These are phyloP conservation scores for Rhizopus sp. DNA, from an alignment of 371 early-diverging fungal species.

Conservation along the genomic window DNA sequence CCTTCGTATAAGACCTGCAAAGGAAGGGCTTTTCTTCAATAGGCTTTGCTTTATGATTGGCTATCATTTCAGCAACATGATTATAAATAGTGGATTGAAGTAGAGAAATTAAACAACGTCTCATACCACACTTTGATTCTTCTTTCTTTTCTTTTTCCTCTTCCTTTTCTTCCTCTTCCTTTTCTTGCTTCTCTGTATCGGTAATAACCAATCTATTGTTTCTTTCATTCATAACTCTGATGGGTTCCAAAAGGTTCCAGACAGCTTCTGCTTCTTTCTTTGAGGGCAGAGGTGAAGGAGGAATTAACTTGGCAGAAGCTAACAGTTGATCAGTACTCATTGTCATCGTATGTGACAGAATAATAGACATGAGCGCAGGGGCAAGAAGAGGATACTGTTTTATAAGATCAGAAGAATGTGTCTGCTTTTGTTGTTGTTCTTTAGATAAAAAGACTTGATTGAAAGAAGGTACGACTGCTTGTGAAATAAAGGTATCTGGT, in stretches of 20 bases:
- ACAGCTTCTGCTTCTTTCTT: slow-evolving; percentile 24
- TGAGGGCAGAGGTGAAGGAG: slow-evolving; percentile 8
- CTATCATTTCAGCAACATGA: not conserved
- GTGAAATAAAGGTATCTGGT: slow-evolving; percentile 36
- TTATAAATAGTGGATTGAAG: not conserved
- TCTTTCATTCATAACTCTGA: slow-evolving; percentile 16
- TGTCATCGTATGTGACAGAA: slow-evolving; percentile 45
- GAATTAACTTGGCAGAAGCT: slow-evolving; percentile 24
- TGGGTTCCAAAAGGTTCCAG: slow-evolving; percentile 23
- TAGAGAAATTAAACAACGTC: not conserved
- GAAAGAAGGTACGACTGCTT: slow-evolving; percentile 47
- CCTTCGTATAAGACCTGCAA: slow-evolving; percentile 13
- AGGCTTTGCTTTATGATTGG: not conserved
- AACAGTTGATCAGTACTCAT: slow-evolving; percentile 42
- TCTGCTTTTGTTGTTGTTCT: slow-evolving; percentile 2
- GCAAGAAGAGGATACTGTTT: slow-evolving; percentile 42
- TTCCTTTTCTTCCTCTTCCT: not conserved
- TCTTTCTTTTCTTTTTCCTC: not conserved
- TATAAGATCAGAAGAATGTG: slow-evolving; percentile 17
- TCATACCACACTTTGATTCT: not conserved
- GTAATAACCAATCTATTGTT: slow-evolving; percentile 4
- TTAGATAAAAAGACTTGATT: slow-evolving; percentile 27
- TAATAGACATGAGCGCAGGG: slow-evolving; percentile 50
- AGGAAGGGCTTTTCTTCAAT: not conserved
- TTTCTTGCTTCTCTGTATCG: not conserved